A percentile compares a stretch with the other conserved stretches of the same genome.
These are phyloP conservation scores for Kodamaea ohmeri DNA, from an alignment of 1,139 yeast genomes.

Conservation along the genomic window DNA sequence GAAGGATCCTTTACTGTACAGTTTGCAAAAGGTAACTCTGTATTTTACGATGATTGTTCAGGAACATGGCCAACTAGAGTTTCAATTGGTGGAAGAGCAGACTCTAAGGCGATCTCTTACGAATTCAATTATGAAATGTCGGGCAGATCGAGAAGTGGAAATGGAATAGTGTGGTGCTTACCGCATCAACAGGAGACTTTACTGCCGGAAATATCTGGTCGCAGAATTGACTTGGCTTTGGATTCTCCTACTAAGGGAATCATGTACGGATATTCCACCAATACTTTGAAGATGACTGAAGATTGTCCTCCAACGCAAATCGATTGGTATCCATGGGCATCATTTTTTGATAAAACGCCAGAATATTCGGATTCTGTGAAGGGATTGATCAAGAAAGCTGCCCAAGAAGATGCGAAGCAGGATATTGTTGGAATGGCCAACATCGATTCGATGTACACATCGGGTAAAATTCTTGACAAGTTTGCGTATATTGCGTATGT, in stretches of 20 bases:
- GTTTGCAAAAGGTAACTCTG: constrained; percentile 43
- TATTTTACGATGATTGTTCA: constrained; percentile 53
- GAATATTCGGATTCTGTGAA: constrained; percentile 39
- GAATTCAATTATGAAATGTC: constrained; percentile 27
- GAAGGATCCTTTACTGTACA: constrained; percentile 33
- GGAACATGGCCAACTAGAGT: constrained; percentile 34
- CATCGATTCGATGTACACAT: constrained; percentile 69
- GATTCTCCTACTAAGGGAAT: constrained; percentile 70
- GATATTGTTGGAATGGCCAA: constrained; percentile 61
- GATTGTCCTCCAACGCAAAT: constrained; percentile 47
- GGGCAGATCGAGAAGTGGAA: constrained; percentile 31
- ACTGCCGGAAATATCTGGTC: constrained; percentile 16
- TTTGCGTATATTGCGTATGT: constrained; percentile 71
- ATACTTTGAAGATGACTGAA: constrained; percentile 41
- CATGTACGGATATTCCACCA: constrained; percentile 58
- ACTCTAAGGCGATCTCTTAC: constrained; percentile 29
- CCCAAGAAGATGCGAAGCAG: constrained; percentile 47
- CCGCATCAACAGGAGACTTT: constrained; percentile 67
- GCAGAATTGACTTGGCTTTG: constrained; percentile 38
- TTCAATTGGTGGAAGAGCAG: constrained; percentile 25
- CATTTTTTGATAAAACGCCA: constrained; percentile 30
- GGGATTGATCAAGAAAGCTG: constrained; percentile 44
- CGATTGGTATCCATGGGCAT: constrained; percentile 59
- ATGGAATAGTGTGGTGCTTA: constrained; percentile 48
- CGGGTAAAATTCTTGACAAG: constrained; percentile 73